A percentile compares a stretch with the other conserved stretches of the same genome.
Evolutionary conservation across 169 alveolate species (phyloP).

Genomic region (Cryptosporidium parvum): DNA sequence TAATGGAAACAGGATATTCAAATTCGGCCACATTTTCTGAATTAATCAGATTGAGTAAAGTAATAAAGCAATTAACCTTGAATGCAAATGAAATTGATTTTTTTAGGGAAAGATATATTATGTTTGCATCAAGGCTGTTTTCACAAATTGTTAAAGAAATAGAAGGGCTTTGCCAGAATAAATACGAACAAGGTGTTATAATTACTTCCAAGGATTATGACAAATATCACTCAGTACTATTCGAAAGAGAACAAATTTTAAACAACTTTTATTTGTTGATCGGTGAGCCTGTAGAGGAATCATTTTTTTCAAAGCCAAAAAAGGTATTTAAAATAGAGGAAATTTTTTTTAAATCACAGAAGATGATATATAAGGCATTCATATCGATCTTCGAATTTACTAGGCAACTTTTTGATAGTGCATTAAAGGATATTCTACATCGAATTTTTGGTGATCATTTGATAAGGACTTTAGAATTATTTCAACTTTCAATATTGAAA

Average conservation of each 20-base stretch:
- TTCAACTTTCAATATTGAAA: slow-evolving; percentile 11
- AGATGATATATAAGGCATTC: slow-evolving; percentile 36
- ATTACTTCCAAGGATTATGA: slow-evolving; percentile 62
- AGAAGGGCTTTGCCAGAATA: background rate
- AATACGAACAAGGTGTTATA: background rate
- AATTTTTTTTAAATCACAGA: slow-evolving; percentile 28
- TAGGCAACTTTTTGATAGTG: slow-evolving; percentile 4
- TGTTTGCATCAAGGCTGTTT: background rate
- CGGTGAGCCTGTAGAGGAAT: background rate
- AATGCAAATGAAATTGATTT: background rate
- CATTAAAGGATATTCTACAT: background rate
- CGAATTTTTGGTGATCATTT: slow-evolving; percentile 14
- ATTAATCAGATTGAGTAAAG: slow-evolving; percentile 6
- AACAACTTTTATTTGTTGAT: slow-evolving; percentile 16
- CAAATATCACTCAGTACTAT: background rate
- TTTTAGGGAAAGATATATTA: background rate
- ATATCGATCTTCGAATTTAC: slow-evolving; percentile 19
- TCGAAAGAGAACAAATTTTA: slow-evolving; percentile 52
- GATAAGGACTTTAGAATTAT: background rate
- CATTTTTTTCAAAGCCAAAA: background rate
- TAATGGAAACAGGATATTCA: background rate
- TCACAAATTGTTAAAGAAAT: background rate
- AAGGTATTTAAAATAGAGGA: slow-evolving; percentile 18
- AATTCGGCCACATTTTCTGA: background rate
- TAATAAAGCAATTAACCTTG: background rate